Evolutionary conservation across 495 filamentous ascomycete species (phyloP).

Genomic region (Hyaloscypha bicolor): DNA sequence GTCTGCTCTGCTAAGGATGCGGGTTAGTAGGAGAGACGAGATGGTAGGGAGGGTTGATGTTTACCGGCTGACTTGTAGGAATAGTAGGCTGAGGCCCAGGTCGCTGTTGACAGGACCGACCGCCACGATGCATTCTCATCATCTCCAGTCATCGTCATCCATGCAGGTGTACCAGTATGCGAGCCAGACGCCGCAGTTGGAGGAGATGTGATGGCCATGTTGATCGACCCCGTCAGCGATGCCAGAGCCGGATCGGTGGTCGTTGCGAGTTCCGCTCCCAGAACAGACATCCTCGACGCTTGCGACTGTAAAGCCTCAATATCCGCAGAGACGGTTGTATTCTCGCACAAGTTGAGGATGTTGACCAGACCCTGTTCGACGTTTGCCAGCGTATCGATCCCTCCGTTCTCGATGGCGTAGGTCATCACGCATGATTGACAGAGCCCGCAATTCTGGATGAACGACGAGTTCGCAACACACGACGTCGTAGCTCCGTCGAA

Average conservation of each 20-base stretch:
- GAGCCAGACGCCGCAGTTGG: not conserved
- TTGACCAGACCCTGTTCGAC: constrained; percentile 2
- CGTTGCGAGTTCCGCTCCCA: constrained; percentile 11
- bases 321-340: constrained; percentile 9
- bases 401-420: constrained; percentile 18
- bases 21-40: not conserved
- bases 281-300: constrained; percentile 21
- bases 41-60: too few species aligned
- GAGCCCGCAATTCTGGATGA: constrained; percentile 22
- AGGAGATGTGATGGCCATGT: not conserved
- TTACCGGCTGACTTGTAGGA: constrained; percentile 5
- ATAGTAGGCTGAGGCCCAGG: constrained; percentile 4
- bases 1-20: not conserved
- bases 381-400: not conserved
- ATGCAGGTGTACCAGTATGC: not conserved
- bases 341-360: constrained; percentile 24
- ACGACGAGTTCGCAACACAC: constrained; percentile 19
- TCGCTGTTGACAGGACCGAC: constrained; percentile 6
- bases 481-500: constrained; percentile 15
- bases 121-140: not conserved
- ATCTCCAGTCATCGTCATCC: not conserved
- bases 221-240: not conserved
- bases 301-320: constrained; percentile 20
- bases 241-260: not conserved
- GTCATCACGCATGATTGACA: constrained; percentile 26